Percentiles rank a stretch among this genome's conserved stretches.
phyloP scores from a whole-genome alignment of 2,329 filamentous ascomycete species.

The Sclerotinia trifoliorum region DNA sequence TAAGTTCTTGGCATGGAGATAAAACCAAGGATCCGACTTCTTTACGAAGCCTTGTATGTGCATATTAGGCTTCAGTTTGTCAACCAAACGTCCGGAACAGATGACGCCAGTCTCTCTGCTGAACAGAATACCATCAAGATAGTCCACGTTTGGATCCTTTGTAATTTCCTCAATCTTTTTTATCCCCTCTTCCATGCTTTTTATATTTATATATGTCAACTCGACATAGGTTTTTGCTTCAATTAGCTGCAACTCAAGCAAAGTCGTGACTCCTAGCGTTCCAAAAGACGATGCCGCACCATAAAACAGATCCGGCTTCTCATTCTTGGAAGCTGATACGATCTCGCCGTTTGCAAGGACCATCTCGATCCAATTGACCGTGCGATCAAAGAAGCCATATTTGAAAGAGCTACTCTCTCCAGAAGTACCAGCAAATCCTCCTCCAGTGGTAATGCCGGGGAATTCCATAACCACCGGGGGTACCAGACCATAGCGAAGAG shows the following conservation, averaged over 20 bases:
- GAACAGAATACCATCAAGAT: conserved; percentile 58
- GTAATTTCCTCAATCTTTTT: conserved; percentile 41
- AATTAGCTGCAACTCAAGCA: conserved; percentile 57
- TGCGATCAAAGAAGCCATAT: conserved; percentile 64
- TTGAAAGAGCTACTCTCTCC: conserved; percentile 66
- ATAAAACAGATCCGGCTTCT: conserved; percentile 55
- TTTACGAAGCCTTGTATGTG: background rate
- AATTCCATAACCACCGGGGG: conserved; percentile 69
- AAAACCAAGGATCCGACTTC: conserved; percentile 59
- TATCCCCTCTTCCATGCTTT: conserved; percentile 45
- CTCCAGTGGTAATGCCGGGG: conserved; percentile 65
- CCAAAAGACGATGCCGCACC: conserved; percentile 59
- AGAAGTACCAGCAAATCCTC: conserved; percentile 63
- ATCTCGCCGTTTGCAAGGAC: conserved; percentile 58
- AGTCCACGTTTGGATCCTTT: conserved; percentile 45
- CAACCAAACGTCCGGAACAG: conserved; percentile 50
- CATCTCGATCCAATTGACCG: conserved; percentile 60
- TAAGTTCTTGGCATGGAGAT: conserved; percentile 52
- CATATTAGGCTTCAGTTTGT: conserved; percentile 29
- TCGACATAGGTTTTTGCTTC: conserved; percentile 54
- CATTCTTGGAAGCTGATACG: conserved; percentile 47
- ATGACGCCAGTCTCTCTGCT: conserved; percentile 49
- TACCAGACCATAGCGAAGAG: conserved; percentile 53
- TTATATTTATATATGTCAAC: conserved; percentile 51
- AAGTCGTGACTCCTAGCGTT: conserved; percentile 58